A percentile compares a stretch with the other conserved stretches of the same genome.
These are phyloP conservation scores for Arctostaphylos glauca DNA, from an alignment of 148 eudicot genomes.

Conservation along the genomic window DNA sequence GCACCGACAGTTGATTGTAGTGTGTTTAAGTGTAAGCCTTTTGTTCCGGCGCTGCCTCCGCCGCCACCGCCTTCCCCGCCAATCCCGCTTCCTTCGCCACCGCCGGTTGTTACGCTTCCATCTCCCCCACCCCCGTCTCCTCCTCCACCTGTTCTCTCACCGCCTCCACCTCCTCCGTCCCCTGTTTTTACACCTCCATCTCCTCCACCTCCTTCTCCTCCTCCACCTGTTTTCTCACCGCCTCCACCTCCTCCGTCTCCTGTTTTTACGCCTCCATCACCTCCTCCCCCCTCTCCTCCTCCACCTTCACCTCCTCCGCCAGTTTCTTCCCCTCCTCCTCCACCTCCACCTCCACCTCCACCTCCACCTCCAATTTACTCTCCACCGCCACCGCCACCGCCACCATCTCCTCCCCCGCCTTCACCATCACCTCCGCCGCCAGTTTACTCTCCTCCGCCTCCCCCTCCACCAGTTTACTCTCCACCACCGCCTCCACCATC, in stretches of 20 bases:
- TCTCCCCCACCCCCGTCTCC: neutral
- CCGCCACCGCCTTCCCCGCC: slow-evolving; percentile 35
- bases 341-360: slow-evolving; percentile 21
- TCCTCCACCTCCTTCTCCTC: slow-evolving; percentile 34
- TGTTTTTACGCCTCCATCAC: neutral
- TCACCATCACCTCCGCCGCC: slow-evolving; percentile 23
- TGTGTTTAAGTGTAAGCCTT: slow-evolving; percentile 49
- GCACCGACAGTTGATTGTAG: slow-evolving; percentile 47
- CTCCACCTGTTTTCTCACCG: slow-evolving; percentile 30
- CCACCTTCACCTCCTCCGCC: neutral
- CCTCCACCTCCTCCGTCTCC: slow-evolving; percentile 28
- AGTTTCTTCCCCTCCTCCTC: slow-evolving; percentile 7
- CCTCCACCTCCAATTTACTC: no score
- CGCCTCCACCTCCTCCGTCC: slow-evolving; percentile 18
- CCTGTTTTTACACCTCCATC: slow-evolving; percentile 27
- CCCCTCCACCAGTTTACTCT: slow-evolving; percentile 3
- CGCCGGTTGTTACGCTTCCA: slow-evolving; percentile 19
- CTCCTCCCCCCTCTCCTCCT: slow-evolving; percentile 10
- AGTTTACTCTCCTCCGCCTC: slow-evolving; percentile 15
- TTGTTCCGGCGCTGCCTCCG: slow-evolving; percentile 38
- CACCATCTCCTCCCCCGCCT: neutral
- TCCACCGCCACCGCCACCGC: no score
- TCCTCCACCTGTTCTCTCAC: slow-evolving; percentile 18
- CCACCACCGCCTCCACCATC: slow-evolving; percentile 17
- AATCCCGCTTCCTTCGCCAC: slow-evolving; percentile 22